These are phyloP conservation scores for Leptographium wingfieldii DNA, from an alignment of 2,329 filamentous ascomycete genomes.

Conservation along the genomic window DNA sequence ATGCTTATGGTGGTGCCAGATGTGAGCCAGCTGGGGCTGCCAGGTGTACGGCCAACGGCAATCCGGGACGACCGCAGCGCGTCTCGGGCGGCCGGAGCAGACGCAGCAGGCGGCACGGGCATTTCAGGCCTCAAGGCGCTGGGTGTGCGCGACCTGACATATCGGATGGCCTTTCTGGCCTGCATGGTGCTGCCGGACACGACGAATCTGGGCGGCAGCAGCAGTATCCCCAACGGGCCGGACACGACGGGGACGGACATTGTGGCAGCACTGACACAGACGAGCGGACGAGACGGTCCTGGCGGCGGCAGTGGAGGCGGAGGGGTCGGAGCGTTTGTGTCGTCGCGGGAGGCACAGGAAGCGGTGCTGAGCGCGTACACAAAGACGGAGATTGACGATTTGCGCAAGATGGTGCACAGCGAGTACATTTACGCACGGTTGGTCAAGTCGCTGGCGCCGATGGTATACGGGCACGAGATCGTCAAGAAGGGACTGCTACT, in stretches of 20 bases:
- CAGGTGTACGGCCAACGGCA: conserved; percentile 71
- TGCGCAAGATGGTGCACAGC: conserved; percentile 86
- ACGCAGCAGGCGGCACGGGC: conserved; percentile 72
- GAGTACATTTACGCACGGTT: conserved; percentile 90
- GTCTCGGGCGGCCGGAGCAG: conserved; percentile 60
- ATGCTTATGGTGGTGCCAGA: conserved; percentile 94
- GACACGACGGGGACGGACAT: conserved; percentile 68
- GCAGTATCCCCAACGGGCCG: conserved; percentile 28
- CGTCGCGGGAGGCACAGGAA: conserved; percentile 51
- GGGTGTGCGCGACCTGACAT: conserved; percentile 89
- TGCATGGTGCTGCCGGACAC: conserved; percentile 93
- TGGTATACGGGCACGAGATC: conserved; percentile 93
- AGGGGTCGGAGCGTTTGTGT: conserved; percentile 25
- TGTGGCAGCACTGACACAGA: conserved; percentile 69
- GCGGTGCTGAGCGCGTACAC: conserved; percentile 80
- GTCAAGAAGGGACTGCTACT: conserved; percentile 94
- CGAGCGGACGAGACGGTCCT: conserved; percentile 43
- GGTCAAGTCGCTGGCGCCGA: conserved; percentile 88
- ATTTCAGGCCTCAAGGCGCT: conserved; percentile 82
- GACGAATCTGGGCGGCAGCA: conserved; percentile 62
- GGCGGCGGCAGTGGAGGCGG: conserved; percentile 6
- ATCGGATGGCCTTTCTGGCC: conserved; percentile 88
- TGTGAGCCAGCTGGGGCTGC: conserved; percentile 85
- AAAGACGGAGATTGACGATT: conserved; percentile 75
- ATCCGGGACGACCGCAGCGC: conserved; percentile 69